These are phyloP conservation scores for Metschnikowia vanudenii DNA, from an alignment of 805 yeast genomes.

Conservation along the genomic window DNA sequence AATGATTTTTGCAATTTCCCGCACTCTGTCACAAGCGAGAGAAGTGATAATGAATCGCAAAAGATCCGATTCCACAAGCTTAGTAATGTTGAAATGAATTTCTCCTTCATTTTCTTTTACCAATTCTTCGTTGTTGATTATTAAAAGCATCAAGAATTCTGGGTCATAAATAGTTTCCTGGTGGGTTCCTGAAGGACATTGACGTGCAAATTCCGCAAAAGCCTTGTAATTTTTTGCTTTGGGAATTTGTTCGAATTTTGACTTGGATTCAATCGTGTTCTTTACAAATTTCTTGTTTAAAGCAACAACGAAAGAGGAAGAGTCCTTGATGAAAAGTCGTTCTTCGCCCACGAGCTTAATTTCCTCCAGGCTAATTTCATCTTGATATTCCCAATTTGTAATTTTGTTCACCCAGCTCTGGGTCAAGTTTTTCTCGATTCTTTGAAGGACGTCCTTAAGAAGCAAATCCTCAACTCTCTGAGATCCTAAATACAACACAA, in stretches of 20 bases:
- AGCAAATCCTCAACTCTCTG: slow-evolving; percentile 58
- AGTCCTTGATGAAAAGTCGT: slow-evolving; percentile 44
- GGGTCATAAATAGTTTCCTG: slow-evolving; percentile 53
- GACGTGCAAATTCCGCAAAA: slow-evolving; percentile 6
- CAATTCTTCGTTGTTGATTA: slow-evolving; percentile 65
- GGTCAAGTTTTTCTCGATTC: slow-evolving; percentile 53
- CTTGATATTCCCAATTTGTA: slow-evolving; percentile 62
- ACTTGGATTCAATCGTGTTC: slow-evolving; percentile 42
- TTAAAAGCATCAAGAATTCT: slow-evolving; percentile 62
- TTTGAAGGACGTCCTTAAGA: slow-evolving; percentile 52
- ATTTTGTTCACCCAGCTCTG: slow-evolving; percentile 67
- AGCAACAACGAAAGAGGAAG: slow-evolving; percentile 48
- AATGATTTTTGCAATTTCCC: slow-evolving; percentile 42
- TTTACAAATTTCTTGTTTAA: slow-evolving; percentile 49
- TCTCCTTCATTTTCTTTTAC: slow-evolving; percentile 32
- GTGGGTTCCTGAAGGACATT: slow-evolving; percentile 17
- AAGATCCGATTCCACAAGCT: slow-evolving; percentile 55
- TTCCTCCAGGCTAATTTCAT: slow-evolving; percentile 41
- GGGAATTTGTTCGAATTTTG: slow-evolving; percentile 1
- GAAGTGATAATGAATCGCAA: slow-evolving; percentile 50
- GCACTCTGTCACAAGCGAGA: slow-evolving; percentile 36
- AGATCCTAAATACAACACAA: slow-evolving; percentile 61
- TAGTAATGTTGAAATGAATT: slow-evolving; percentile 49
- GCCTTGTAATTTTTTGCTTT: slow-evolving; percentile 1
- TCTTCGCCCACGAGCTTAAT: slow-evolving; percentile 48